Conservation (phyloP, 495 filamentous ascomycete species). For the Clohesyomyces aquaticus region DNA sequence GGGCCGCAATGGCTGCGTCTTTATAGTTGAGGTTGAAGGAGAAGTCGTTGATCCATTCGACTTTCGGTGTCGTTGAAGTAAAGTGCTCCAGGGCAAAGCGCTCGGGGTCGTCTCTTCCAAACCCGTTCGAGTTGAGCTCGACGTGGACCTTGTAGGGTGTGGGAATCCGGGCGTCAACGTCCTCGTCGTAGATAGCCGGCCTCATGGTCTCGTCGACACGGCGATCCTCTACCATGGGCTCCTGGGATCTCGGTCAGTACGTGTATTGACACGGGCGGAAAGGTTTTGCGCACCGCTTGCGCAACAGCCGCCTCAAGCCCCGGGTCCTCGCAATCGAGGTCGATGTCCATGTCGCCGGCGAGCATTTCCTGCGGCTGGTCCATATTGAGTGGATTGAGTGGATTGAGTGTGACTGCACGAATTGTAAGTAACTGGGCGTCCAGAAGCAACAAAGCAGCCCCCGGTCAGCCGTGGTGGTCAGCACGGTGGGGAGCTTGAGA, state of each 20-base stretch:
- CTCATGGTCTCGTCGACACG: background rate
- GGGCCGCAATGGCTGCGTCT: conserved; percentile 65
- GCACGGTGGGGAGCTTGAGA: background rate
- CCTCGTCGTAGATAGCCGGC: conserved; percentile 26
- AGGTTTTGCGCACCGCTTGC: conserved; percentile 3
- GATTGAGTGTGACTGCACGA: no score
- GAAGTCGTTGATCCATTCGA: conserved; percentile 90
- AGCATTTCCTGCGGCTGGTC: no score
- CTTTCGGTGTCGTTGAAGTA: conserved; percentile 56
- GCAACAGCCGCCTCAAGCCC: background rate
- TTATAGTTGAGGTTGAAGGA: conserved; percentile 85
- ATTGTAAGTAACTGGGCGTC: no score
- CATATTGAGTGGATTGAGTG: no score
- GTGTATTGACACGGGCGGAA: background rate
- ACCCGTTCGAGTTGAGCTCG: conserved; percentile 71
- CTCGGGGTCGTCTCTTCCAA: conserved; percentile 77
- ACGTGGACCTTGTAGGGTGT: conserved; percentile 74
- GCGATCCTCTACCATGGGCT: background rate
- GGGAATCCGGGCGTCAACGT: conserved; percentile 20
- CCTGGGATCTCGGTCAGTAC: conserved; percentile 1
- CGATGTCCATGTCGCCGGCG: background rate
- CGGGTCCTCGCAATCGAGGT: conserved; percentile 18
- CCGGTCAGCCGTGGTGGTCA: background rate
- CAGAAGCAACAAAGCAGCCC: background rate
- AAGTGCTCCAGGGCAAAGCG: conserved; percentile 70